Evolutionary conservation across 2,329 filamentous ascomycete species (phyloP), one percentile per base, ranked within the genome.

Genomic region (Furcasterigmium sp.): DNA sequence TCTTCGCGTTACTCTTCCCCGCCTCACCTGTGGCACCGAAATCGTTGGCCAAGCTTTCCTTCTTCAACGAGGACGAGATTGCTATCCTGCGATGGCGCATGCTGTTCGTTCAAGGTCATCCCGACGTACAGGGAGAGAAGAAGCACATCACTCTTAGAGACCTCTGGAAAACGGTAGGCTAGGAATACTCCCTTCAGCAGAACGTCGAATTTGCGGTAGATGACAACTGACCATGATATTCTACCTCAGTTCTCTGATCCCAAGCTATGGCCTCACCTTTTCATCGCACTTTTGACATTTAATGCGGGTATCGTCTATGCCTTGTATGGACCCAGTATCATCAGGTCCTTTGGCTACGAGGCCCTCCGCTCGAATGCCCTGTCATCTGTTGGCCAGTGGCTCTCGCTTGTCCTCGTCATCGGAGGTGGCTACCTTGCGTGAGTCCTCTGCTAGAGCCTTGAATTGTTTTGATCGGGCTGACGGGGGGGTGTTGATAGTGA

Each of bases 361-460:
- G 14, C 25, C 3, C 29, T 41, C 9, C 26, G n/a, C 7, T 41
- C 39, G 7, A 41, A 41, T 17, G 39, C 39, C 8, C 17, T 41
- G 26, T 32, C 39, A 8, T 41, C 39, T 5, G 29, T 35, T 15
- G 39, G 39, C 3, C 39, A 41, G 39, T 41, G 39, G 39, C 21
- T 41, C 19, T 17, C 26, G 4, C 25, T 41, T 9, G 29, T 30
- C 9, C 19, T 41, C 10, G 29, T 30, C 3, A 18, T 41, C 7
- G 11, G 29, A 15, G 17, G 29, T 4, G 46, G 46, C 4, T 49
- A 45, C 23, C 11, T 51, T 4, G 44, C 44, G 43, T 48, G 15
- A 37, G 41, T 28, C 7, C 5, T n/a, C n/a, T n/a, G n/a, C n/a
- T n/a, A n/a, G n/a, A n/a, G n/a, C n/a, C n/a, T n/a, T n/a, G n/a